Evolutionary conservation across 1,139 yeast species (phyloP).

Genomic region (Pichia sp.): DNA sequence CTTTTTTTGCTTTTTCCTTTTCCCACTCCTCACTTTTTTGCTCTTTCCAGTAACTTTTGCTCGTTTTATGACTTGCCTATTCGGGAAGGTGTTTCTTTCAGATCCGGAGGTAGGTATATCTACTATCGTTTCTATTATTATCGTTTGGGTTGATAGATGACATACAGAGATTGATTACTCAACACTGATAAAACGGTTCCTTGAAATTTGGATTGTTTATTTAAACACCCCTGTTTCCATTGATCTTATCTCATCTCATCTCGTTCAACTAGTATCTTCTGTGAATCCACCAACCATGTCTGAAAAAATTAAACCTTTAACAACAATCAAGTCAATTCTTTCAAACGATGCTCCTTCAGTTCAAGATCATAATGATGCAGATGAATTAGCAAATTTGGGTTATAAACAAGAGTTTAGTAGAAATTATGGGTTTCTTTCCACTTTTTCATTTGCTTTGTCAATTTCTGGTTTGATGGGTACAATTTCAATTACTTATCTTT

Average conservation of each 20-base stretch:
- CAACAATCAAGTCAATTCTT: constrained; percentile 4
- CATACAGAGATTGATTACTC: no score
- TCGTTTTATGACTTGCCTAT: not conserved
- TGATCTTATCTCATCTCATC: not conserved
- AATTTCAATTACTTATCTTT: constrained; percentile 29
- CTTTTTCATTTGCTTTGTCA: constrained; percentile 31
- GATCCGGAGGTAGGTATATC: not conserved
- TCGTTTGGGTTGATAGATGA: not conserved
- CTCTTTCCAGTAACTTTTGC: not conserved
- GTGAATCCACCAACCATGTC: not conserved
- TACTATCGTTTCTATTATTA: not conserved
- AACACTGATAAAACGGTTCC: no score
- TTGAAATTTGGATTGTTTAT: not conserved
- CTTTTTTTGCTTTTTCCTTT: no score
- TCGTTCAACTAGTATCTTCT: no score
- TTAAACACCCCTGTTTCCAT: not conserved
- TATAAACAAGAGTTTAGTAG: constrained; percentile 31
- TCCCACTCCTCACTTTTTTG: not conserved
- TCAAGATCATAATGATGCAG: constrained; percentile 23
- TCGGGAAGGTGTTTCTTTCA: not conserved
- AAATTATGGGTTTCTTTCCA: constrained; percentile 28
- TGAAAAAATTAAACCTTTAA: constrained; percentile 1
- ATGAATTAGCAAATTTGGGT: constrained; percentile 29
- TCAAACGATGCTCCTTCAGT: constrained; percentile 11
- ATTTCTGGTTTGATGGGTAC: constrained; percentile 33